Base-by-base conservation (phyloP, 1,284 basidiomycete genomes). In the Ceratorhiza oryzae-sativae region DNA sequence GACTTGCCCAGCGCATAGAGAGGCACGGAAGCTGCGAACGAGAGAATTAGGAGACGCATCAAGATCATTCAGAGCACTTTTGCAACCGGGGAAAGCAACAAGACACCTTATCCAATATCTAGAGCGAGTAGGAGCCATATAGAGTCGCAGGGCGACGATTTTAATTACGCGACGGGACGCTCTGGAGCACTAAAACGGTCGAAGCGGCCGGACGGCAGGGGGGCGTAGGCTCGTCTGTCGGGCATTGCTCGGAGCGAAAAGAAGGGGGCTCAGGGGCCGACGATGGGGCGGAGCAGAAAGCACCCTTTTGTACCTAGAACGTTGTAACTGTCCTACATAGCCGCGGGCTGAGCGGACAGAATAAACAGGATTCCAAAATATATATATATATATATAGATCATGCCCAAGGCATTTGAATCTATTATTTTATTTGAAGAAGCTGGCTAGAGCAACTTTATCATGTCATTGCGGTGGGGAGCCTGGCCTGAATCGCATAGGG, bases 141-240 rank as follows among this genome's bases (percentile, higher is more conserved):
- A 39, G 13, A 6, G 6, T 6, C 13, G 13, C 36, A 39, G 13
- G 36, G 13, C 13, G 36, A 13, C 36, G 36, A 39, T 39, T 6
- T 39, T 39, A 6, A 39, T 6, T 39, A 39, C 36, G 36, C 36
- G 36, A 39, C 6, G 36, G 36, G 36, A 39, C 36, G 36, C 36
- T 39, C 36, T 39, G 36, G 46, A 23, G 46, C 46, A 20, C 46
- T 49, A 49, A 49, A 49, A 49, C 46, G 46, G 23, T 23, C 46
- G 18, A 20, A 3, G n/a, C n/a, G 46, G 56, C n/a, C 39, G 56
- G 56, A 59, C 32, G 23, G 32, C 56, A 41, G 56, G 56, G 56
- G 32, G 56, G 56, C 56, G 30, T 23, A 39, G 56, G 56, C 56
- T 39, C 32, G 56, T 59, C 56, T 41, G 56, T 59, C 56, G 56